These are phyloP conservation scores for Yueomyces sp. DNA, from an alignment of 1,139 yeast species.

Conservation along the genomic window DNA sequence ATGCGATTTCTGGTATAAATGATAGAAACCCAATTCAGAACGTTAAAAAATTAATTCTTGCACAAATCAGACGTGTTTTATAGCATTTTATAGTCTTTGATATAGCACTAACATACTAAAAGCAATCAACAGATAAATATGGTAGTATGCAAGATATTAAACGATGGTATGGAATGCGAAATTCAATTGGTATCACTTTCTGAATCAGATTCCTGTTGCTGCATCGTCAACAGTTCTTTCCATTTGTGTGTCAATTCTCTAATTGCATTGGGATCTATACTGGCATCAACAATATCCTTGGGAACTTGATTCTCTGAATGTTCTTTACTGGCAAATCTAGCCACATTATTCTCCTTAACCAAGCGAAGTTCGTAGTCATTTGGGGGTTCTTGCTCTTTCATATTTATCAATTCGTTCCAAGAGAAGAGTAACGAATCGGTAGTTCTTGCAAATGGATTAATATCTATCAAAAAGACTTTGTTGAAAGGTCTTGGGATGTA, in stretches of 20 bases:
- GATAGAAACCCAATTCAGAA: background rate
- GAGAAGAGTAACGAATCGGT: conserved; percentile 69
- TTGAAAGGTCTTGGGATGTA: conserved; percentile 68
- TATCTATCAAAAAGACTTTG: conserved; percentile 58
- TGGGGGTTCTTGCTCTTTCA: conserved; percentile 11
- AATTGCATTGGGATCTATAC: conserved; percentile 49
- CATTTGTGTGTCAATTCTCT: conserved; percentile 54
- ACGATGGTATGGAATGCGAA: too few species aligned
- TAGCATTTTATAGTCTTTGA: too few species aligned
- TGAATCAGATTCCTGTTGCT: conserved; percentile 17
- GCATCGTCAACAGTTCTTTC: conserved; percentile 29
- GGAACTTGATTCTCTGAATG: conserved; percentile 91
- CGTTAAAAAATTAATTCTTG: background rate
- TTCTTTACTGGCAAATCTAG: conserved; percentile 66
- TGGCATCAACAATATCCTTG: conserved; percentile 75
- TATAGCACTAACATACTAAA: too few species aligned
- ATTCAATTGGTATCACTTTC: conserved; percentile 1
- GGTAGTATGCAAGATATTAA: too few species aligned
- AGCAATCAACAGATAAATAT: too few species aligned
- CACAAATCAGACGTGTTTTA: background rate
- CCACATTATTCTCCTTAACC: conserved; percentile 53
- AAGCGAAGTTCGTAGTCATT: conserved; percentile 47
- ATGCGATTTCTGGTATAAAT: background rate
- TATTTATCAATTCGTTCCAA: conserved; percentile 59
- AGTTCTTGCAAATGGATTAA: conserved; percentile 71